Conservation (phyloP, 2,329 filamentous ascomycete species). For the Stromatinia cepivora region DNA sequence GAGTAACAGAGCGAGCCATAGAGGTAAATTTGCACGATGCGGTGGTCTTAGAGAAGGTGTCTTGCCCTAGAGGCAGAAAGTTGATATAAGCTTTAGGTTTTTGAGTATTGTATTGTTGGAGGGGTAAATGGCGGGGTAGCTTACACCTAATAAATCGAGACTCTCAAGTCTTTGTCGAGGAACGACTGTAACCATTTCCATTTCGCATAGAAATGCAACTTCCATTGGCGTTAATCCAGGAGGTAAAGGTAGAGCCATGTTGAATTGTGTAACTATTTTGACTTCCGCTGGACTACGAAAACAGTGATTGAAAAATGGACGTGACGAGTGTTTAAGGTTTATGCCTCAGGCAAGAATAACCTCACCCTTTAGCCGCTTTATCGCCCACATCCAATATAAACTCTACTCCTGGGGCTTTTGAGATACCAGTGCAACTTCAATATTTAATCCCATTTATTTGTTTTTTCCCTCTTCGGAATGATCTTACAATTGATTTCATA, state of each 20-base stretch:
- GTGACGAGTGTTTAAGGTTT: background rate
- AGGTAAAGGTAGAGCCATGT: slow-evolving; percentile 41
- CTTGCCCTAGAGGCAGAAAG: slow-evolving; percentile 59
- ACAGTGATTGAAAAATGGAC: background rate
- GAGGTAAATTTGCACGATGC: slow-evolving; percentile 73
- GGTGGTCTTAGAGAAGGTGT: slow-evolving; percentile 78
- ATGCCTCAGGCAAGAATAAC: background rate
- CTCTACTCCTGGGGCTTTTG: background rate
- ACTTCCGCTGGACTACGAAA: background rate
- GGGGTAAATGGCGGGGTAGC: slow-evolving; percentile 42
- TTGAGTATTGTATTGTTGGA: slow-evolving; percentile 16
- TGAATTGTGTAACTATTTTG: slow-evolving; percentile 10
- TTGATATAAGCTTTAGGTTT: slow-evolving; percentile 40
- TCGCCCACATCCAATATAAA: background rate
- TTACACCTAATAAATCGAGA: slow-evolving; percentile 81
- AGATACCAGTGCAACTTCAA: background rate
- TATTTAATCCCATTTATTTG: no score
- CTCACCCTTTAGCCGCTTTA: background rate
- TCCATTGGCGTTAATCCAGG: slow-evolving; percentile 75
- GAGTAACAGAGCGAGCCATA: slow-evolving; percentile 93
- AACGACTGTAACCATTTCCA: slow-evolving; percentile 92
- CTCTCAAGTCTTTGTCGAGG: slow-evolving; percentile 87
- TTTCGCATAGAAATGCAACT: slow-evolving; percentile 93
- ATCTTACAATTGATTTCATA: no score
- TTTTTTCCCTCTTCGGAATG: background rate